phyloP scores from a whole-genome alignment of 805 yeast genomes.

The Jamesozyma jinghongensis region DNA sequence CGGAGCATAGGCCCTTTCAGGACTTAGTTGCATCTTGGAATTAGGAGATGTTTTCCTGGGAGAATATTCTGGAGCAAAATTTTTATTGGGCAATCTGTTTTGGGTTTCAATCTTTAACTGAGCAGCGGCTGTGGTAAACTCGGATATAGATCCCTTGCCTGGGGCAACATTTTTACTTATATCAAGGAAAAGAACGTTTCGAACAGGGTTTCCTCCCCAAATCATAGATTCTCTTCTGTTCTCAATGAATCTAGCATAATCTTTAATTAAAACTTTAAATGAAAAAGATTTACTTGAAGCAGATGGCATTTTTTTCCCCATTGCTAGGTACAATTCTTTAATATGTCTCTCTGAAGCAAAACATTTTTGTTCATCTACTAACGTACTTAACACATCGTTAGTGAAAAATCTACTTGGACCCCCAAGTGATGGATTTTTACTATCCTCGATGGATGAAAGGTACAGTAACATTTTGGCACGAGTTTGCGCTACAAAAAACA shows the following conservation, averaged over 20 bases:
- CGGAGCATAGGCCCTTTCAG: slow-evolving; percentile 12
- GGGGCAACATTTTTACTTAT: slow-evolving; percentile 11
- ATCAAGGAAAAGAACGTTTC: slow-evolving; percentile 15
- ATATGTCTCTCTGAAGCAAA: slow-evolving; percentile 17
- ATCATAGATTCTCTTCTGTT: slow-evolving; percentile 22
- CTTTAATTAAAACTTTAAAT: slow-evolving; percentile 17
- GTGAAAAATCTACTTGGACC: slow-evolving; percentile 28
- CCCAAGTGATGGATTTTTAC: slow-evolving; percentile 14
- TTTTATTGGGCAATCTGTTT: slow-evolving; percentile 5
- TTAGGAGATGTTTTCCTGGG: slow-evolving; percentile 1
- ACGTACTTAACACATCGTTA: slow-evolving; percentile 18
- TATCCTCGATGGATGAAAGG: slow-evolving; percentile 29
- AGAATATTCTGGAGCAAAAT: slow-evolving; percentile 12
- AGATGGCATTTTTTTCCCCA: slow-evolving; percentile 8
- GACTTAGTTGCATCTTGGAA: slow-evolving; percentile 3
- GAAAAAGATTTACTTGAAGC: slow-evolving; percentile 12
- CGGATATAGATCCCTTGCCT: not conserved
- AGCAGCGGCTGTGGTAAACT: slow-evolving; percentile 26
- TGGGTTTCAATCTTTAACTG: slow-evolving; percentile 9
- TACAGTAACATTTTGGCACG: slow-evolving; percentile 60
- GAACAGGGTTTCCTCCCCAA: slow-evolving; percentile 23
- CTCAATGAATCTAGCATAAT: slow-evolving; percentile 22
- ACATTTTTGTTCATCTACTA: slow-evolving; percentile 22
- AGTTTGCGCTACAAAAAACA: slow-evolving; percentile 82
- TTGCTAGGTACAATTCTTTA: slow-evolving; percentile 15